Base-by-base conservation (phyloP, 2,329 filamentous ascomycete species). In the Alternaria sp. region DNA sequence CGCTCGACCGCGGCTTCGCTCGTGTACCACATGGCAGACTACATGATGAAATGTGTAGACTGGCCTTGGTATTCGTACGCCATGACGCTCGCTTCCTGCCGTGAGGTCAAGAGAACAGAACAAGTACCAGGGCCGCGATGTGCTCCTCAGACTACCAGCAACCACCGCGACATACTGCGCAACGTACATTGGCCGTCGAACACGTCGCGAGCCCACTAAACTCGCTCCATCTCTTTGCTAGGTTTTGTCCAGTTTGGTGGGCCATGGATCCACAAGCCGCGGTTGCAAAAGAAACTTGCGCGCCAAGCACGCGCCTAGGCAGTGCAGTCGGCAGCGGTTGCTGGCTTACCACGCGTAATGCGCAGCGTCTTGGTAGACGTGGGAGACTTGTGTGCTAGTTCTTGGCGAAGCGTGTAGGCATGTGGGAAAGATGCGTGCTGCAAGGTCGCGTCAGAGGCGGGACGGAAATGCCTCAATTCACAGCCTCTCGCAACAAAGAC, bases 401-500 rank as follows among this genome's bases (percentile, higher is more conserved):
- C 53, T 56, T 56, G 46, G 46, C 54, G 21, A 33, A 23, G 23
- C 0, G 44, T 14, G 44, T 36, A 34, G 21, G 29, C 34, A 34
- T 24, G 54, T 56, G 14, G 34, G 34, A 33, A 24, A 45, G 39
- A 13, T 50, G 65, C 60, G 58, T 46, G n/a, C 54, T 67, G 66
- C 66, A 66, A 31, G 58, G 26, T 28, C 42, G 63, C 66, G 66
- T 68, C 63, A 68, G 67, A 44, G 51, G 60, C 55, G 56, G 60
- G 36, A 39, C 51, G 29, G 36, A 48, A 33, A 41, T 46, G 48
- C 37, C 54, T 41, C 49, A 24, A 21, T 23, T 42, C 61, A 54
- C 54, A 57, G 59, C 61, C 50, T 50, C 56, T 51, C 52, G 56
- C 61, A 40, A 42, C 44, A 36, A 36, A 37, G 52, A 49, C 61